Evolutionary conservation across 768 basidiomycete species (phyloP).

Genomic region (Leccinum pellstonianum): DNA sequence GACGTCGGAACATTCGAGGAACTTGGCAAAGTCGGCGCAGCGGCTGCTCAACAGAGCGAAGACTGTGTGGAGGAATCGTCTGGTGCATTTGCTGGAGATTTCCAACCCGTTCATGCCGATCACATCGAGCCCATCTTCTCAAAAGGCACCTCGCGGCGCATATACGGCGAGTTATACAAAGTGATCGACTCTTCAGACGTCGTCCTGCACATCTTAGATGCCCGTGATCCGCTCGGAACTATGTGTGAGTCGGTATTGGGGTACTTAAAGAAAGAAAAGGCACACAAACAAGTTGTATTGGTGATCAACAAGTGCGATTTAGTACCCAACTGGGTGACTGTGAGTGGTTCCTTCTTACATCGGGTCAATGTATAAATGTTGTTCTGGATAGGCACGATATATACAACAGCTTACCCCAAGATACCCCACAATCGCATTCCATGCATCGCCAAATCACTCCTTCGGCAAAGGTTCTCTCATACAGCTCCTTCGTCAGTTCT

Average conservation of each 20-base stretch:
- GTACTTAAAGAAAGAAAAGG: constrained; percentile 92
- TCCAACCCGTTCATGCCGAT: constrained; percentile 66
- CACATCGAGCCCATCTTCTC: constrained; percentile 88
- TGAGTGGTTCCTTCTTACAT: constrained; percentile 40
- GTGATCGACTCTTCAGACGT: constrained; percentile 99
- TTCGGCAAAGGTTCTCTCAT: constrained; percentile 99
- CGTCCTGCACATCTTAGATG: constrained; percentile 91
- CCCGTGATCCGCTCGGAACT: constrained; percentile 93
- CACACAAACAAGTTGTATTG: constrained; percentile 95
- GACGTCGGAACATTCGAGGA: constrained; percentile 94
- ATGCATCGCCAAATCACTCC: constrained; percentile 97
- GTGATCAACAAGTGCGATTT: constrained; percentile 98
- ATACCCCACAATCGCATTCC: constrained; percentile 97
- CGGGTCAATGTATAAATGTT: constrained; percentile 1
- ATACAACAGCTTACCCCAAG: constrained; percentile 92
- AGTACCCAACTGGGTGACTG: constrained; percentile 98
- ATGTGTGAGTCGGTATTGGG: constrained; percentile 93
- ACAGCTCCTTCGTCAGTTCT: constrained; percentile 94
- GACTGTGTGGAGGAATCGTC: constrained; percentile 41
- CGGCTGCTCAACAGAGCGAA: constrained; percentile 48
- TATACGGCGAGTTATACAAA: constrained; percentile 98
- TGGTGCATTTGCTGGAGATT: constrained; percentile 44
- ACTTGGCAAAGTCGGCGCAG: constrained; percentile 63
- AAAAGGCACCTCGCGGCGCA: constrained; percentile 93
- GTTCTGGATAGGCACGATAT: constrained; percentile 73